Evolutionary conservation across 192 early-diverging fungal genomes (phyloP), one percentile per base, ranked within the genome.

Genomic region (Coemansia sp.): DNA sequence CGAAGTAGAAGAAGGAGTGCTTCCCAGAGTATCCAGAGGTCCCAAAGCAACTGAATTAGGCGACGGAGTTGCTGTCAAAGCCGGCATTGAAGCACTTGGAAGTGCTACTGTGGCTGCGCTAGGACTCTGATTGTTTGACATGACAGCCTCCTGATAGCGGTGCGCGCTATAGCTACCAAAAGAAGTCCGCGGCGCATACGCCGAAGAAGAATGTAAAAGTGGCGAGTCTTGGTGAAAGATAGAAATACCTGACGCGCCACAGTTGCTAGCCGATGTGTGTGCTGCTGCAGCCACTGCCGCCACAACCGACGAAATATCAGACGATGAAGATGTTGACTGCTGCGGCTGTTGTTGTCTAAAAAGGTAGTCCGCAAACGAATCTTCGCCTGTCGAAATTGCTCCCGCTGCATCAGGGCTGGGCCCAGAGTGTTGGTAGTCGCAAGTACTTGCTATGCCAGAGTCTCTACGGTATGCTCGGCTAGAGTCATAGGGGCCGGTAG

Each of bases 231-330:
- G 55, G 34, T 66, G 67, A 13, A 61, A 68, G 4, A 61, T 59
- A 8, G 58, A 50, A 38, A 61, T 61, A 32, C 56, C 64, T 32
- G 46, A 4, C 24, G 64, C 19, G 29, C 63, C 51, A 44, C 60
- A 19, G 39, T 12, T 27, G 24, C 31, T 38, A 1, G 36, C 20
- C 19, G 62, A 24, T 11, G 78, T 50, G 2, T 60, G 42, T 9
- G 71, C 39, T 22, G 72, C 40, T 24, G 78, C 78, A 7, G 78
- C 78, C 34, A 75, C 78, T 27, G 80, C 78, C 17, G 78, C 78
- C 36, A 70, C 78, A 22, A 74, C 70, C 8, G 72, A 70, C 40
- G 78, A 72, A 62, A 80, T 71, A 51, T 74, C 72, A 20, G 68
- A 38, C 15, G 61, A 51, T 7, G 39, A 55, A 4, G 51, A 29